Base-by-base conservation (phyloP, 78 protist species). In the Cavenderia fasciculata region DNA sequence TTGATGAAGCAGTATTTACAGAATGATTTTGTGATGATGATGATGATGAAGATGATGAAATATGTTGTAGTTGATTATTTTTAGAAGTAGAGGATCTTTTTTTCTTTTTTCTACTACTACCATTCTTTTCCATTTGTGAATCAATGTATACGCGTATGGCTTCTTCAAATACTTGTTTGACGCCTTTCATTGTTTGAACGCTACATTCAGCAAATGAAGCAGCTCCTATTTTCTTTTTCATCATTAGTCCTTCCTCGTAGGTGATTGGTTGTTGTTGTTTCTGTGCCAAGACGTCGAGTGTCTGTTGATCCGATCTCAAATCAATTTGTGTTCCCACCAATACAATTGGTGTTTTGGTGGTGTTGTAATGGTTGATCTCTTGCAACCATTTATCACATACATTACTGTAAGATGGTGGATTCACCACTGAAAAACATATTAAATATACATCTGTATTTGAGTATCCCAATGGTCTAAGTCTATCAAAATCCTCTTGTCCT, bases 251-350 rank as follows among this genome's bases (percentile, higher is more conserved):
- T 40, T 87, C 85, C 51, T 87, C 94, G 23, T 63, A 73, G 3
- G 94, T 61, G 8, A 87, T 46, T 25, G 94, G 94, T 23, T 41
- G 33, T 44, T 62, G 85, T 40, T 87, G 77, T 69, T 77, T 73
- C 21, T 10, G 12, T 21, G 70, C 52, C 8, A 82, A 41, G 10
- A 0, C 0, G 12, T 65, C 77, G 7, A 77, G 47, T 1, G 73
- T 47, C 29, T 46, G 31, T 44, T 66, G 59, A n/a, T 89, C 94
- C 0, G 18, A 21, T 44, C 94, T n/a, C 18, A 96, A 56, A 82
- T 96, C 98, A 33, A 56, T 47, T 73, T 95, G 96, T 19, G 96
- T 93, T 7, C 97, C 99, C 0, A 95, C 96, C 25, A 97, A 92
- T n/a, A 97, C 72, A 12, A 97, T 85, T 4, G 98, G 98, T 1